Base-by-base conservation (phyloP, 768 basidiomycete genomes). In the Mycena metata region DNA sequence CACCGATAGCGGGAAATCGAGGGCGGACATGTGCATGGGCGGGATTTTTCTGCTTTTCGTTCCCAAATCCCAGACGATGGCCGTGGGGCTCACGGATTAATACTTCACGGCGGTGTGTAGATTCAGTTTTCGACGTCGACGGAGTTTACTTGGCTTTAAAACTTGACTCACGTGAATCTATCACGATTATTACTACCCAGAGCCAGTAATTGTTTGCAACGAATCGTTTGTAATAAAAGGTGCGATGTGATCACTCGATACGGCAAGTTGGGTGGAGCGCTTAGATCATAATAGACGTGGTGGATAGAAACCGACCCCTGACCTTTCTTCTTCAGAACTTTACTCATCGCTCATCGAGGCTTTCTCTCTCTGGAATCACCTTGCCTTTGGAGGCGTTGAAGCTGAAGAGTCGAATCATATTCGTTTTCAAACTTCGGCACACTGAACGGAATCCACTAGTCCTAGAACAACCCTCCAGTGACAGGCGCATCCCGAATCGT, bases 391-490 rank as follows among this genome's bases (percentile, higher is more conserved):
- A 56, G 54, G 35, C 36, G 54, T 41, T 56, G 54, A 56, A 56
- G 54, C 21, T 51, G 50, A 33, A 51, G 50, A 51, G 54, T 39
- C 21, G 41, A 41, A n/a, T 56, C 54, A 56, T 36, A 56, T 56
- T 5, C 26, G 17, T 35, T 51, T 35, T 51, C 50, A 51, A 51
- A 56, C 23, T 56, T 56, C 39, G 54, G 54, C 54, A 15, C 54
- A 56, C 54, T 56, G 54, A 56, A 41, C 39, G 39, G 54, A 41
- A 56, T 56, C 35, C 54, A 39, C 36, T 56, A 56, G 35, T 56
- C 54, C 54, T 60, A 72, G 50, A 69, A 72, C 26, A 68, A 72
- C n/a, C 71, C 71, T 26, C 71, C 71, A 39, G 49, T 69, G 42
- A 72, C 71, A 45, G 67, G 71, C 23, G 71, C 71, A 45, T 72